These are phyloP conservation scores for Fusarium paranaense DNA, from an alignment of 2,329 filamentous ascomycete genomes.

Conservation along the genomic window DNA sequence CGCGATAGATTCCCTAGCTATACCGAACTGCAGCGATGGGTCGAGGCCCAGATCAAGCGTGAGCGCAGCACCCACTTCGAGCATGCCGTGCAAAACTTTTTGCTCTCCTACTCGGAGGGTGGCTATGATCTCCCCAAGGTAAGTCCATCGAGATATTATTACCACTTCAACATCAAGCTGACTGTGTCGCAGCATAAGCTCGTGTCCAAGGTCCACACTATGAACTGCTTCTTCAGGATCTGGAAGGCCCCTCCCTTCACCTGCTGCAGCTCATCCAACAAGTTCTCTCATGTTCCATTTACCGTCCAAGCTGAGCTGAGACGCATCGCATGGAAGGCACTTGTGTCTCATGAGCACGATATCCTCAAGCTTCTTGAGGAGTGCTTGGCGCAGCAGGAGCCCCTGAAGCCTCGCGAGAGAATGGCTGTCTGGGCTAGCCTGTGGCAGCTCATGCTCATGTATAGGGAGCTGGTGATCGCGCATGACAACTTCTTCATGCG, in stretches of 20 bases:
- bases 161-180: constrained; percentile 18
- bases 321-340: constrained; percentile 52
- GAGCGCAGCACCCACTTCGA: constrained; percentile 50
- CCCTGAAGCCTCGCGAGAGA: constrained; percentile 54
- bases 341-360: constrained; percentile 53
- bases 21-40: constrained; percentile 51
- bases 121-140: constrained; percentile 55
- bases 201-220: constrained; percentile 56
- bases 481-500: constrained; percentile 46
- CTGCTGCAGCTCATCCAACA: constrained; percentile 54
- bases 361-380: constrained; percentile 56
- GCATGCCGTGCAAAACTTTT: constrained; percentile 51
- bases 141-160: constrained; percentile 36
- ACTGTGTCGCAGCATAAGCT: constrained; percentile 53
- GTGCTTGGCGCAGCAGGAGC: constrained; percentile 52
- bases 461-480: constrained; percentile 55
- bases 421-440: constrained; percentile 61
- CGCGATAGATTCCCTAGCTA: constrained; percentile 53
- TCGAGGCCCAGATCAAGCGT: constrained; percentile 51
- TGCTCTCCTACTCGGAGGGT: constrained; percentile 51
- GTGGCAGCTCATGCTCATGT: constrained; percentile 63
- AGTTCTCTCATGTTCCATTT: constrained; percentile 51
- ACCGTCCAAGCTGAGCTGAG: constrained; percentile 56
- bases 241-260: constrained; percentile 58
- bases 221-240: constrained; percentile 64